Conservation (phyloP, 225 moss, liverwort and hornwort species). For the Sphagnum contortum region DNA sequence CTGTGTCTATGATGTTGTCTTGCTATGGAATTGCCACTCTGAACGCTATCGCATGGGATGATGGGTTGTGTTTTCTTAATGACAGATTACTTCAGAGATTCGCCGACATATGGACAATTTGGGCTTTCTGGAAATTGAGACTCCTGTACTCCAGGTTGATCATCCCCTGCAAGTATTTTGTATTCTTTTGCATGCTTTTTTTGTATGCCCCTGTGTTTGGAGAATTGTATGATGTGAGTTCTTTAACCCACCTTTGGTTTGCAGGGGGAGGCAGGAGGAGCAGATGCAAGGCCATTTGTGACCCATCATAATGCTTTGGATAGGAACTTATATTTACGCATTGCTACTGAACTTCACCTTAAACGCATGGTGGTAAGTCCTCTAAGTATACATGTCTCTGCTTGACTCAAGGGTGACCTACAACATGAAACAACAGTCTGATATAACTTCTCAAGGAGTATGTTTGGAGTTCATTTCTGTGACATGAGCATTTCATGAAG, state of each 20-base stretch:
- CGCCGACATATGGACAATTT: conserved; percentile 90
- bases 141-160: conserved; percentile 91
- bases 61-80: not conserved
- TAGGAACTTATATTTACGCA: conserved; percentile 82
- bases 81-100: conserved; percentile 87
- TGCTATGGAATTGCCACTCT: too few species aligned
- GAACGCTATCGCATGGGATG: not conserved
- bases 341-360: conserved; percentile 98
- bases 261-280: conserved; percentile 98
- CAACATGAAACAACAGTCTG: too few species aligned
- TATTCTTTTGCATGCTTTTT: not conserved
- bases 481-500: too few species aligned
- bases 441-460: too few species aligned
- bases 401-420: too few species aligned
- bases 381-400: too few species aligned
- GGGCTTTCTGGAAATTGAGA: conserved; percentile 88
- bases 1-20: too few species aligned
- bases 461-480: too few species aligned
- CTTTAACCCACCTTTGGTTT: not conserved
- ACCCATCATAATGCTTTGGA: conserved; percentile 89
- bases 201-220: too few species aligned
- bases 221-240: not conserved
- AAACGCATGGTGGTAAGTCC: conserved; percentile 99
- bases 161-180: not conserved
- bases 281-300: conserved; percentile 98